Base-by-base conservation (phyloP, 1,139 yeast genomes). In the Kazachstania sp. region DNA sequence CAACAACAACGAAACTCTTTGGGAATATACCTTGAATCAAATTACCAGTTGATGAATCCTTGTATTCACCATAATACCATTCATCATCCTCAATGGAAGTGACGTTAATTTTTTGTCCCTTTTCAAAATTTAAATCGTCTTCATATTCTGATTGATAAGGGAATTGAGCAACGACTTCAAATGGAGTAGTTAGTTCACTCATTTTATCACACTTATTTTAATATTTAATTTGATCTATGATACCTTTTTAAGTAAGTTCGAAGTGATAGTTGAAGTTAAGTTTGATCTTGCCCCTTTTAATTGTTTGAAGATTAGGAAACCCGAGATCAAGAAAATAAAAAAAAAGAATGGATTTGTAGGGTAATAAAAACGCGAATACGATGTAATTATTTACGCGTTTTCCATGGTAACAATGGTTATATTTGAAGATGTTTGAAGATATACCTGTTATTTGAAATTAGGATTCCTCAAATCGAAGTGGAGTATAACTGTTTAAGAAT, bases 71-170 rank as follows among this genome's bases (percentile, higher is more conserved):
- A 39, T 77, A 71, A 60, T 77, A 84, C 98, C 98, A 92, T 54
- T 90, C 96, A 8, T 79, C 95, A 61, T 88, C 97, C 58, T 87
- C 95, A 50, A 85, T 72, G 29, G 77, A 78, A 3, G 81, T 78
- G 19, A 92, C 96, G 6, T 79, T 76, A 52, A 92, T 83, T 40
- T 75, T 55, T 61, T 84, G 87, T 18, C 85, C 92, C 5, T 71
- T 77, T 1, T 66, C 65, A 57, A 92, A 88, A 36, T 76, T 71
- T 63, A 92, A 74, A 65, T 92, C 98, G 61, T 88, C 97, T 31
- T 82, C 88, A 57, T 76, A 84, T 38, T 83, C 95, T 7, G 95
- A 84, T 51, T 73, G 70, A 68, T 86, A 86, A 48, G 82, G 84
- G 59, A 72, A 86, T 41, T 83, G 64, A 6, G 95, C 84, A 59